phyloP scores from a whole-genome alignment of 106 monocot species.

The Phalaenopsis equestris region DNA sequence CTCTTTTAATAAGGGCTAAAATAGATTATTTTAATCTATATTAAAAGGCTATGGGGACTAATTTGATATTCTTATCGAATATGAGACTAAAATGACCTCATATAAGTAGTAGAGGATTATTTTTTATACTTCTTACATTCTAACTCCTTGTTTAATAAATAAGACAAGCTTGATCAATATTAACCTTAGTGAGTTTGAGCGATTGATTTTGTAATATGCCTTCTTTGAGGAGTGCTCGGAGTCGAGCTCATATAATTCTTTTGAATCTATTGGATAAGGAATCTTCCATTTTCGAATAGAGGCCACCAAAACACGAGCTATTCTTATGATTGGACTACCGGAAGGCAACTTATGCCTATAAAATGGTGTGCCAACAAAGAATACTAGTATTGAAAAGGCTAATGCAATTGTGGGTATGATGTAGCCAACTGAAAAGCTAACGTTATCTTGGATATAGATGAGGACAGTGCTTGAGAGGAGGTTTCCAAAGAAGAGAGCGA shows the following conservation, averaged over 20 bases:
- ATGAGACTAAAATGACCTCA: too few relatives aligned
- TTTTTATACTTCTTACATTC: too few relatives aligned
- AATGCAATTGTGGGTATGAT: not conserved
- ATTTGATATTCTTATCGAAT: too few relatives aligned
- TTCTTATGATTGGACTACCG: slow-evolving; percentile 2
- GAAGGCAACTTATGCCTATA: slow-evolving; percentile 1
- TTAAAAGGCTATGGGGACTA: too few relatives aligned
- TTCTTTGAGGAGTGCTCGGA: not conserved
- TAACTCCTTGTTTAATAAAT: too few relatives aligned
- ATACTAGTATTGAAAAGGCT: not conserved
- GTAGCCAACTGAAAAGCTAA: not conserved
- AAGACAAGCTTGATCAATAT: not conserved
- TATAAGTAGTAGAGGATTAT: too few relatives aligned
- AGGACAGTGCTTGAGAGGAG: slow-evolving; percentile 5
- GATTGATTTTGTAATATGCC: not conserved
- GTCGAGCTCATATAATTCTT: not conserved
- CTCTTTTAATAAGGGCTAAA: too few relatives aligned
- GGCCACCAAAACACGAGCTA: not conserved
- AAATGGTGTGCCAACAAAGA: not conserved
- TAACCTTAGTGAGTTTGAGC: not conserved
- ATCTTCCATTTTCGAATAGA: not conserved
- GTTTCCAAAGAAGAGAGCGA: slow-evolving; percentile 4
- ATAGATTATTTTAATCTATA: too few relatives aligned
- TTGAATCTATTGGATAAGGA: not conserved
- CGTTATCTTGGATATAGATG: slow-evolving; percentile 1